Base-by-base conservation (phyloP, 2,329 filamentous ascomycete genomes). In the Penicillium sp. region DNA sequence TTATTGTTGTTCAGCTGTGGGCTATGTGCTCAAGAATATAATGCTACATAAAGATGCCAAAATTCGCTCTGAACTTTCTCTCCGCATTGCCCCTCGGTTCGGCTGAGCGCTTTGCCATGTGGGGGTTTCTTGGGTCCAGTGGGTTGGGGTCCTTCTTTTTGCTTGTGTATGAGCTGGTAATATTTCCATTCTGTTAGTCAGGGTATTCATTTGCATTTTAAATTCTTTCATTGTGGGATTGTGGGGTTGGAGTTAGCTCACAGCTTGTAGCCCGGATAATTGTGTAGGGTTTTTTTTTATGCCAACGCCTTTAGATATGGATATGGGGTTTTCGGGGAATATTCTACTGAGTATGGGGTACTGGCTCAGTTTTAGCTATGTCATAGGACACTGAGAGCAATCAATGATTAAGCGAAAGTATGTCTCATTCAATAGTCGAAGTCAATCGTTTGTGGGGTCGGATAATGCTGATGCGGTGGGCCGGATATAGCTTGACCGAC, bases 81-180 rank as follows among this genome's bases (percentile, higher is more conserved):
- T 57, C 56, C 58, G 57, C 62, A 62, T 56, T 57, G 44, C 48
- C 53, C 49, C 56, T 39, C 41, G 27, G 47, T 43, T 43, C 57
- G 63, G 61, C 22, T 59, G 58, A 65, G 59, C 48, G 55, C 59
- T 66, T 64, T 65, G 54, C 64, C 64, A 63, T n/a, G 41, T 56
- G 60, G 53, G 46, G 41, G 49, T 21, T 37, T 31, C 22, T 39
- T 49, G 48, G 33, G 31, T 33, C 22, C 5, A 8, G 48, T 49
- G 48, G 48, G 33, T 31, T 50, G 21, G n/a, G 29, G 27, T 11
- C 26, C 13, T 4, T 49, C 27, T 26, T 26, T 14, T 31, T 14
- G 11, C 29, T 31, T 5, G 11, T 41, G 48, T 49, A 49, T 27
- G 21, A 19, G 48, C 5, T 49, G 48, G 48, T 49, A 49, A 39